A percentile compares a stretch with the other conserved stretches of the same genome.
These are phyloP conservation scores for Penicillium tannophilum DNA, from an alignment of 495 filamentous ascomycete species.

Conservation along the genomic window DNA sequence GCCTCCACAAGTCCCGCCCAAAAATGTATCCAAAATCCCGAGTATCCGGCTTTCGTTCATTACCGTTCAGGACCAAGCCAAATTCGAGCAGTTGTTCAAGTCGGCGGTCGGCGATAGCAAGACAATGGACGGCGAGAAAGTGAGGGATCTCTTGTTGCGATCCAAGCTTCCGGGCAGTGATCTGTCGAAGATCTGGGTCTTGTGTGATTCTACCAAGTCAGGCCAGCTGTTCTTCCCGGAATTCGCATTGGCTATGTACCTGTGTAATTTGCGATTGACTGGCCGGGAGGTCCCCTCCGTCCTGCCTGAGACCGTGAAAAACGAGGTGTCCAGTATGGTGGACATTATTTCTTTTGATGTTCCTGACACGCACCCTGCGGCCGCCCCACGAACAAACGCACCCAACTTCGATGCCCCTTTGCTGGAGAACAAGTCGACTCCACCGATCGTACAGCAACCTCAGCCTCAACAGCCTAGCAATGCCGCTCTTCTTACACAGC, in stretches of 20 bases:
- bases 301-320: conserved; percentile 84
- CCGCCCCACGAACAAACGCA: conserved; percentile 62
- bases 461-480: conserved; percentile 79
- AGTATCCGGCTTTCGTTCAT: conserved; percentile 95
- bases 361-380: conserved; percentile 67
- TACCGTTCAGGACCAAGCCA: conserved; percentile 91
- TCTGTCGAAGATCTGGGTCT: conserved; percentile 86
- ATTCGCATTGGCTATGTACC: conserved; percentile 97
- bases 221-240: conserved; percentile 97
- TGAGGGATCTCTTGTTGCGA: conserved; percentile 81
- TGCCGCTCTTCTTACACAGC: conserved; percentile 72
- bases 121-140: conserved; percentile 90
- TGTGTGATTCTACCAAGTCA: conserved; percentile 97
- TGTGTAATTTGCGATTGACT: conserved; percentile 90
- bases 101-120: conserved; percentile 86
- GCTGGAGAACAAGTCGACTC: conserved; percentile 62
- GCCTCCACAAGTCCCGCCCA: conserved; percentile 57
- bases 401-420: conserved; percentile 74
- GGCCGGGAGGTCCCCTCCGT: conserved; percentile 75
- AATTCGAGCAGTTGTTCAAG: conserved; percentile 98
- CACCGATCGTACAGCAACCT: conserved; percentile 81
- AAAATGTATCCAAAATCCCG: conserved; percentile 73
- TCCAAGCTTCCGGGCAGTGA: conserved; percentile 83
- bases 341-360: conserved; percentile 98
- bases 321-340: conserved; percentile 99